Evolutionary conservation across 1,284 basidiomycete species (phyloP).

Genomic region (Agaricales sp.): DNA sequence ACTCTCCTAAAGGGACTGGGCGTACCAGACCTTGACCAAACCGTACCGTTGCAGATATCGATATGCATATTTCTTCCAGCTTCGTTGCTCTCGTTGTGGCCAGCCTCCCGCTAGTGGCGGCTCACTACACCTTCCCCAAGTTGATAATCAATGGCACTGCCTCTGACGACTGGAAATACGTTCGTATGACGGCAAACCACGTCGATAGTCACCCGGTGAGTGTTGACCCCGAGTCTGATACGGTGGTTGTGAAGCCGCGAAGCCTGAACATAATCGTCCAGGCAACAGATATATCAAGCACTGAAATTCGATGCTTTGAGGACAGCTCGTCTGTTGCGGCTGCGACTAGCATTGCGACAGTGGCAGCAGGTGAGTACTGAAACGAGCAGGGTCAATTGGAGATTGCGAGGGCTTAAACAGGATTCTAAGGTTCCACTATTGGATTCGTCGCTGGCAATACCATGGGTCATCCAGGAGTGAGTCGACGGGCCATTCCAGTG

Average conservation of each 20-base stretch:
- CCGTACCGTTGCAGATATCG: no score
- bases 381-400: no score
- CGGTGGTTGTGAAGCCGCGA: background rate
- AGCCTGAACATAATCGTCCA: conserved; percentile 8
- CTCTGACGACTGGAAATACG: conserved; percentile 28
- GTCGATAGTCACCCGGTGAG: conserved; percentile 28
- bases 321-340: conserved; percentile 24
- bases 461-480: conserved; percentile 30
- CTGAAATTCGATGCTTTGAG: conserved; percentile 36
- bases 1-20: no score
- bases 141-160: conserved; percentile 21
- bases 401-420: no score
- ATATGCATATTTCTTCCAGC: no score
- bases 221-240: background rate
- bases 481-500: conserved; percentile 6
- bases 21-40: no score
- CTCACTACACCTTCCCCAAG: conserved; percentile 27
- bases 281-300: conserved; percentile 32
- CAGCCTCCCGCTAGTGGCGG: no score
- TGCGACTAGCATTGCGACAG: conserved; percentile 27
- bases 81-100: no score
- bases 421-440: no score
- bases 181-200: conserved; percentile 33
- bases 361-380: conserved; percentile 28
- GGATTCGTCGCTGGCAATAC: conserved; percentile 22